Conservation (phyloP, 495 filamentous ascomycete genomes). For the Aspergillus nanangensis region DNA sequence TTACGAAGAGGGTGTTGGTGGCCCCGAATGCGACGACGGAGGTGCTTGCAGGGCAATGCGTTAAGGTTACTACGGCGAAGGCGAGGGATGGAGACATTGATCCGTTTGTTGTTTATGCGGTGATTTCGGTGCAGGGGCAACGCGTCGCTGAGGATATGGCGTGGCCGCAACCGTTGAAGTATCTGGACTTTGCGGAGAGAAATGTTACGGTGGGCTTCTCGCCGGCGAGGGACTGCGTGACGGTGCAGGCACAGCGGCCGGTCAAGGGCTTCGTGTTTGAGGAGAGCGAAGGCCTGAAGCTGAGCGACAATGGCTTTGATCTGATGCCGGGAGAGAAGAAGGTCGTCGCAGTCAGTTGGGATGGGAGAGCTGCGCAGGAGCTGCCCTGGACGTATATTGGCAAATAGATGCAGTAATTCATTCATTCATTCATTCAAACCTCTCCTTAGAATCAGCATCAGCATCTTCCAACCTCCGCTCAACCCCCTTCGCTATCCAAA, state of each 20-base stretch:
- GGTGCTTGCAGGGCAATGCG: background rate
- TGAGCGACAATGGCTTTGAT: constrained; percentile 8
- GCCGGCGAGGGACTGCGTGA: background rate
- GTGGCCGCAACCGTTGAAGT: constrained; percentile 12
- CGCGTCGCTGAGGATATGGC: constrained; percentile 3
- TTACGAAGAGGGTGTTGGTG: background rate
- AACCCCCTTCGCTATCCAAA: too few relatives aligned
- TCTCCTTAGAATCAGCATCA: too few relatives aligned
- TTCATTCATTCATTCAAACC: too few relatives aligned
- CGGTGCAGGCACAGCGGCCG: background rate
- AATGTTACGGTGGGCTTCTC: background rate
- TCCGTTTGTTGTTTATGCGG: constrained; percentile 5
- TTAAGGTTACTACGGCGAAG: background rate
- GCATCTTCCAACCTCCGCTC: too few relatives aligned
- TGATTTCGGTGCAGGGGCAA: background rate
- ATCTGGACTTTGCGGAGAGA: constrained; percentile 3
- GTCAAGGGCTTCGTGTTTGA: constrained; percentile 10
- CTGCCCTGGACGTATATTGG: constrained; percentile 3
- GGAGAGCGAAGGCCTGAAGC: constrained; percentile 4
- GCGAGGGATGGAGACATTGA: background rate
- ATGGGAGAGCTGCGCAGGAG: background rate
- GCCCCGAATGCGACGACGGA: constrained; percentile 3
- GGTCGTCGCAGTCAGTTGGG: background rate
- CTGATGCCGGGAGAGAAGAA: constrained; percentile 6
- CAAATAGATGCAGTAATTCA: too few relatives aligned